Percentiles rank a stretch among this genome's conserved stretches.
Conservation (phyloP, 768 basidiomycete genomes). For the Heimioporus sp. region DNA sequence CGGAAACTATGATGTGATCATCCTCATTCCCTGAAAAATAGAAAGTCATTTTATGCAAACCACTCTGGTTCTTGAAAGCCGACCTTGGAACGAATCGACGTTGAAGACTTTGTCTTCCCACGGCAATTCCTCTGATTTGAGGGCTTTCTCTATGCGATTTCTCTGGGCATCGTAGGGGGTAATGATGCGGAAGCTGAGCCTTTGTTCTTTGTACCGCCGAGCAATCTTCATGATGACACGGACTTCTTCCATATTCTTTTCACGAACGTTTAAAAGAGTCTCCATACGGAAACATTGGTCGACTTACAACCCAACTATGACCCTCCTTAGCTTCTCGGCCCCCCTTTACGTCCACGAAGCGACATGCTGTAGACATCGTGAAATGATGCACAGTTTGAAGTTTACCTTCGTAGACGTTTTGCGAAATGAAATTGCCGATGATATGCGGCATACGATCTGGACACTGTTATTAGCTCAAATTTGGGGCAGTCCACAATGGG, state of each 20-base stretch:
- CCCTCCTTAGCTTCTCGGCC: constrained; percentile 30
- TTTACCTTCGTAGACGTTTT: constrained; percentile 54
- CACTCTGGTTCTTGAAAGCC: constrained; percentile 5
- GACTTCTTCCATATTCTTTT: constrained; percentile 60
- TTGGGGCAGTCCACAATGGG: not conserved
- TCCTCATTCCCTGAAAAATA: constrained; percentile 68
- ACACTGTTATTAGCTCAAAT: not conserved
- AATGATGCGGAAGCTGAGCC: constrained; percentile 57
- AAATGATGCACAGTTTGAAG: constrained; percentile 57
- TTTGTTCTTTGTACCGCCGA: constrained; percentile 38
- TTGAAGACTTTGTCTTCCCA: constrained; percentile 73
- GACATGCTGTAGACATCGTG: constrained; percentile 31
- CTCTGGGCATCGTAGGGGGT: constrained; percentile 81
- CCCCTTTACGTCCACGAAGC: constrained; percentile 37
- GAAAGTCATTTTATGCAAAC: constrained; percentile 10
- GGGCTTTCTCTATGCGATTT: constrained; percentile 48
- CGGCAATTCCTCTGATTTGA: constrained; percentile 44
- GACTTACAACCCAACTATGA: constrained; percentile 37
- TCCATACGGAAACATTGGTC: not conserved
- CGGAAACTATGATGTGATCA: constrained; percentile 67
- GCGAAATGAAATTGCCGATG: constrained; percentile 70
- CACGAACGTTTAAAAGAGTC: constrained; percentile 4
- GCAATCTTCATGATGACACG: constrained; percentile 54
- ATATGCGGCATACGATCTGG: constrained; percentile 81
- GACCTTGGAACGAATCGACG: constrained; percentile 81